Base-by-base conservation (phyloP, 106 monocot species). In the Acanthochlamys bracteata region DNA sequence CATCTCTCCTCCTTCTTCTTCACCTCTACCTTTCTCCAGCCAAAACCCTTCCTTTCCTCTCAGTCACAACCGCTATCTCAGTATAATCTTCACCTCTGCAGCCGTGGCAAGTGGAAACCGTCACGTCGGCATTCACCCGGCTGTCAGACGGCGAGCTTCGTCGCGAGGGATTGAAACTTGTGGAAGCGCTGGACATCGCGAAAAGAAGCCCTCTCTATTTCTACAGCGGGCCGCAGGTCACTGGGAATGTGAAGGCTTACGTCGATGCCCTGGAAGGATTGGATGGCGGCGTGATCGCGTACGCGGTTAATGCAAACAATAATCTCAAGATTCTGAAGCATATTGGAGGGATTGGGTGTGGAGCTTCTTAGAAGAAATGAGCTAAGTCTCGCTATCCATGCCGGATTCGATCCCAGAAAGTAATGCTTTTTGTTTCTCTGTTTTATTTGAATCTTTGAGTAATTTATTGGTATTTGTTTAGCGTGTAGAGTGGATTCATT, bases 291-390 rank as follows among this genome's bases (percentile, higher is more conserved):
- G 69, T 96, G 41, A 71, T 96, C 7, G 96, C 90, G 17, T 96
- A 96, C 61, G 96, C 96, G 20, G 71, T 96, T 39, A 96, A 96
- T 79, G 96, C 96, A 13, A 96, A 96, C 71, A 96, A 96, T 54
- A 96, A 96, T 60, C 73, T 88, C 39, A 88, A 84, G 76, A 75
- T 96, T 24, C 67, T 96, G 59, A 71, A 96, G 85, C 90, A 88
- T 65, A 61, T 96, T 45, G 46, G 72, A 53, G 67, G 20, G 39
- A 73, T 96, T n/a, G 96, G 96, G 1, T 80, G 80, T 16, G 96
- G 96, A 1, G 96, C 90, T 96, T 8, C 90, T 96, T 24, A 96
- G 96, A 60, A 90, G 88, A 20, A 96, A 96, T 53, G 96, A 96
- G 74, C 78, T 96, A 26, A 60, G 80, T 42, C 83, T 96, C 1